A percentile compares a stretch with the other conserved stretches of the same genome.
Conservation (phyloP, 2,329 filamentous ascomycete genomes). For the Colletotrichum sp. region DNA sequence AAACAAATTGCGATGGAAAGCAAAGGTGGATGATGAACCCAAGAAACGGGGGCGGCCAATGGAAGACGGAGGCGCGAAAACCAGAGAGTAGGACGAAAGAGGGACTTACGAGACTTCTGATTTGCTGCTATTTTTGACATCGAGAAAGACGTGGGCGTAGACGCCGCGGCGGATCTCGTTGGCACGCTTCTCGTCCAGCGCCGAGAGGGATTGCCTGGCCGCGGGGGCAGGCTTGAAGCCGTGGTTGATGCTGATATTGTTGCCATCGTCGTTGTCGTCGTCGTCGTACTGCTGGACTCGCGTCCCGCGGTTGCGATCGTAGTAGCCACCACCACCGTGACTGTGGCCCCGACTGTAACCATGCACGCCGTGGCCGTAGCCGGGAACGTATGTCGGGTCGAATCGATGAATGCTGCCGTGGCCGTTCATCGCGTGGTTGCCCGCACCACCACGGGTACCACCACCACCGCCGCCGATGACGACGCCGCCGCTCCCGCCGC, state of each 20-base stretch:
- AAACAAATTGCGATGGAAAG: neutral
- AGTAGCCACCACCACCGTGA: neutral
- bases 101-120: conserved; percentile 27
- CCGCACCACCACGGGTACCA: neutral
- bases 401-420: neutral
- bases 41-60: neutral
- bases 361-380: neutral
- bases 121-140: conserved; percentile 25
- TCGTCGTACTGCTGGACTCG: neutral
- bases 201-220: conserved; percentile 22
- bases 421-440: neutral
- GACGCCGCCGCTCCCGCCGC: neutral
- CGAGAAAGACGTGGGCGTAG: conserved; percentile 18
- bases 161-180: conserved; percentile 21
- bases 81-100: neutral
- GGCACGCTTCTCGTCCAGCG: conserved; percentile 23
- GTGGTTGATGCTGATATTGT: neutral
- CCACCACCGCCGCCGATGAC: neutral
- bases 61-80: neutral
- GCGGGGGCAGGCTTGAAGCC: neutral
- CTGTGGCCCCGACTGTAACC: neutral
- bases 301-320: conserved; percentile 1
- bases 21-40: neutral
- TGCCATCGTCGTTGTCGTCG: neutral
- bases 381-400: conserved; percentile 5